Base-by-base conservation (phyloP, 495 filamentous ascomycete genomes). In the Penicillium canescens region DNA sequence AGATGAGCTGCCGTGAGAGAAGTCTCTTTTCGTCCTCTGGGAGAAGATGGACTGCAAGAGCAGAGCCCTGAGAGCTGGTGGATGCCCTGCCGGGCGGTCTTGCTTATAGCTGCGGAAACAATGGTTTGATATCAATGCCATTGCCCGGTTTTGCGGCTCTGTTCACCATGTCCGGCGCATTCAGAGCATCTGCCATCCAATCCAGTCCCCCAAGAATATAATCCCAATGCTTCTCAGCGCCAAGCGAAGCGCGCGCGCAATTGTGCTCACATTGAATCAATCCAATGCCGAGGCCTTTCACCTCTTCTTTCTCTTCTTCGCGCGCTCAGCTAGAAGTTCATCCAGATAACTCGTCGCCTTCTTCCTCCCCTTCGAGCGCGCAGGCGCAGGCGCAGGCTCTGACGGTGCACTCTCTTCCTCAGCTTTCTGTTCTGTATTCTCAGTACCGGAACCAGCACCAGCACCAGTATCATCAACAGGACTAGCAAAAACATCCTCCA, bases 271-370 rank as follows among this genome's bases (percentile, higher is more conserved):
- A 48, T 53, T 18, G 20, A 37, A 34, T 48, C 41, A 28, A 46
- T 23, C 41, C 38, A 10, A 47, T 40, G n/a, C 11, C 10, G 39
- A 24, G 63, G 50, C 23, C 59, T 65, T 47, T 75, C 75, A 71
- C 73, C 73, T 82, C 66, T 78, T 81, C 64, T 77, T 82, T 45
- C 73, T 81, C 61, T 80, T 80, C 57, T 76, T 77, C n/a, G 68
- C 70, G 52, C 77, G 71, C 42, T 81, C 73, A 20, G 69, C 68
- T 38, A 82, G 57, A 37, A 82, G 60, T 49, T 80, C 76, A 67
- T 82, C 80, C 48, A 82, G 55, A 50, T 78, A 82, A 40, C 73
- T 78, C 9, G 71, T 73, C 10, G 70, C 67, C 61, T 73, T 74
- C 52, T 68, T 75, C 55, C 57, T 68, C 28, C 66, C 60, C 42